These are phyloP conservation scores for Puya raimondii DNA, from an alignment of 176 grass and related monocot species.

Conservation along the genomic window DNA sequence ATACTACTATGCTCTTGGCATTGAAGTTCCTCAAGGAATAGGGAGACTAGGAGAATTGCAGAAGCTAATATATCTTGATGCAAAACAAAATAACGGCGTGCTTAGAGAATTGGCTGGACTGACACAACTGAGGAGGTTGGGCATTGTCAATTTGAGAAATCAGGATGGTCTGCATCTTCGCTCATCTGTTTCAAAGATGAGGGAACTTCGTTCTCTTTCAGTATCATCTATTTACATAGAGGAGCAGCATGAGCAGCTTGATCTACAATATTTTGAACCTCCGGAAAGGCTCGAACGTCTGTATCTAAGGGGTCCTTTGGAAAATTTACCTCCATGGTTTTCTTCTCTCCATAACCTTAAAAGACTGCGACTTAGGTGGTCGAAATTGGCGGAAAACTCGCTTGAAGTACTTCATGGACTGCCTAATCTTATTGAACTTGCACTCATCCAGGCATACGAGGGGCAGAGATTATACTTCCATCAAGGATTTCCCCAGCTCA, in stretches of 20 bases:
- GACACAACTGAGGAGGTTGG: slow-evolving; percentile 30
- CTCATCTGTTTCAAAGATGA: slow-evolving; percentile 24
- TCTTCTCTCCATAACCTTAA: slow-evolving; percentile 23
- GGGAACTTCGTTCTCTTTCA: slow-evolving; percentile 24
- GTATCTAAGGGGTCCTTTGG: slow-evolving; percentile 33
- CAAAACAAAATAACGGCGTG: slow-evolving; percentile 14
- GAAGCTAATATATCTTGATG: slow-evolving; percentile 35
- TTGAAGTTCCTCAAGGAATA: slow-evolving; percentile 25
- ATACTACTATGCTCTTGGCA: slow-evolving; percentile 19
- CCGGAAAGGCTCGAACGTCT: slow-evolving; percentile 12
- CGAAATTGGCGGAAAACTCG: slow-evolving; percentile 23
- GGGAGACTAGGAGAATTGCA: slow-evolving; percentile 24
- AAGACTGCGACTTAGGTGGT: slow-evolving; percentile 31
- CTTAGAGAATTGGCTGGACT: slow-evolving; percentile 22
- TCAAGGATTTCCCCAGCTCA: slow-evolving; percentile 28
- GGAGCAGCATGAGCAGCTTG: slow-evolving; percentile 26
- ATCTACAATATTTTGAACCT: slow-evolving; percentile 11
- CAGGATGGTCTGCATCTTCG: slow-evolving; percentile 20
- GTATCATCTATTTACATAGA: slow-evolving; percentile 15
- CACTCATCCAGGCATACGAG: slow-evolving; percentile 30
- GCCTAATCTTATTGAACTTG: slow-evolving; percentile 23
- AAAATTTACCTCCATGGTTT: slow-evolving; percentile 26
- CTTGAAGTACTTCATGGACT: slow-evolving; percentile 28
- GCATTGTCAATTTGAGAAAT: slow-evolving; percentile 30
- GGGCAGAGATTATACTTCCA: slow-evolving; percentile 14